phyloP scores from a whole-genome alignment of 2,329 filamentous ascomycete genomes.

The Xylaria sp. region DNA sequence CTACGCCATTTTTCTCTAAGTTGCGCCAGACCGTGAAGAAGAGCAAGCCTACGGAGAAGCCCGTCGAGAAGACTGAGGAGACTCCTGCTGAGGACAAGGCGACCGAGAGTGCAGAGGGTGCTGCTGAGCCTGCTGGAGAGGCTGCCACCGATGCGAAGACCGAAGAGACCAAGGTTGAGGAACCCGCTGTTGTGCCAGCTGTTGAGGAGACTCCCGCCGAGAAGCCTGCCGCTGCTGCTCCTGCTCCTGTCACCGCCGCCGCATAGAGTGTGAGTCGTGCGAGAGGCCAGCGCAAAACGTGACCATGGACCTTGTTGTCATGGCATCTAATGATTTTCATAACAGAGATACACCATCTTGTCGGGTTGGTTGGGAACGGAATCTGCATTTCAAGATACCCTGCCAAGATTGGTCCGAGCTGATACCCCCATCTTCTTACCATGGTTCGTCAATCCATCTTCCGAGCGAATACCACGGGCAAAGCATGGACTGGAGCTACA shows the following conservation, averaged over 20 bases:
- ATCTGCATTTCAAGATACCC: slow-evolving; percentile 49
- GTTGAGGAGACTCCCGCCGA: slow-evolving; percentile 36
- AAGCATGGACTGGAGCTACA: slow-evolving; percentile 34
- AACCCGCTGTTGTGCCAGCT: slow-evolving; percentile 21
- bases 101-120: slow-evolving; percentile 34
- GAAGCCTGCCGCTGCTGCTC: slow-evolving; percentile 37
- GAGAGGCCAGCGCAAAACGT: slow-evolving; percentile 24
- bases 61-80: slow-evolving; percentile 34
- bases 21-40: slow-evolving; percentile 49
- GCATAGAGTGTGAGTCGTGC: slow-evolving; percentile 40
- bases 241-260: slow-evolving; percentile 43
- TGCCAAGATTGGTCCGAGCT: slow-evolving; percentile 43
- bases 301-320: slow-evolving; percentile 23
- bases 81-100: slow-evolving; percentile 35
- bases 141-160: slow-evolving; percentile 27
- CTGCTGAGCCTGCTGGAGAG: slow-evolving; percentile 33
- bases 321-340: slow-evolving; percentile 40
- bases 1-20: slow-evolving; percentile 64
- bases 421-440: slow-evolving; percentile 43
- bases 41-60: slow-evolving; percentile 41
- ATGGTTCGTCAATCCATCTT: slow-evolving; percentile 32
- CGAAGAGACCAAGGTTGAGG: slow-evolving; percentile 29
- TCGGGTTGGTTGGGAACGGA: slow-evolving; percentile 45
- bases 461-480: slow-evolving; percentile 27
- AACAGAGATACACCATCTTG: slow-evolving; percentile 39